Conservation (phyloP, 106 monocot genomes). For the Platanthera guangdongensis region DNA sequence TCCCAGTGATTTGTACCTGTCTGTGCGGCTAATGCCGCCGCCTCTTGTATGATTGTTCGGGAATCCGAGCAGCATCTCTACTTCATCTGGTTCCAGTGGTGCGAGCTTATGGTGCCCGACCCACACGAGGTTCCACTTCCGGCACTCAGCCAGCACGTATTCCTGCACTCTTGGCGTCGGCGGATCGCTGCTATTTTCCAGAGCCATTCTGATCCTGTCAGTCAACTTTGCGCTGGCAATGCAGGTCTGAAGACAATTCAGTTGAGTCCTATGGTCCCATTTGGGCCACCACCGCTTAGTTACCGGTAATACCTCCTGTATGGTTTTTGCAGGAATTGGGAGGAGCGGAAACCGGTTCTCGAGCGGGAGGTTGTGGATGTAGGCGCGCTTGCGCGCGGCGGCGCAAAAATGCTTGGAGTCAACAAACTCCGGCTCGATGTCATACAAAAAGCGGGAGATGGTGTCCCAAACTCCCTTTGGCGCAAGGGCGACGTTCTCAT, state of each 20-base stretch:
- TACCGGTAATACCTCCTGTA: constrained; percentile 39
- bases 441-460: constrained; percentile 45
- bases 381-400: constrained; percentile 53
- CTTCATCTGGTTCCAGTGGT: constrained; percentile 48
- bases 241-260: constrained; percentile 50
- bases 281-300: constrained; percentile 58
- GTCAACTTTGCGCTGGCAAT: constrained; percentile 32
- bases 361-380: constrained; percentile 65
- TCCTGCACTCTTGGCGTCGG: constrained; percentile 28
- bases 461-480: constrained; percentile 77
- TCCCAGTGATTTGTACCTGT: constrained; percentile 46
- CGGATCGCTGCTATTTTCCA: constrained; percentile 15
- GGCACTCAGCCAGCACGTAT: constrained; percentile 27
- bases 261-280: constrained; percentile 49
- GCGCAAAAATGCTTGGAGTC: constrained; percentile 65
- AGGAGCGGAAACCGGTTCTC: constrained; percentile 33
- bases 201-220: constrained; percentile 28
- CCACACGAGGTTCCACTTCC: constrained; percentile 63
- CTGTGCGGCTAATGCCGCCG: constrained; percentile 39
- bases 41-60: constrained; percentile 57
- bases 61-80: constrained; percentile 48
- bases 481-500: constrained; percentile 81
- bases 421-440: constrained; percentile 57
- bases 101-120: constrained; percentile 56
- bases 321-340: constrained; percentile 40